phyloP scores from a whole-genome alignment of 129 eudicot genomes.

The Artemisia argyi region DNA sequence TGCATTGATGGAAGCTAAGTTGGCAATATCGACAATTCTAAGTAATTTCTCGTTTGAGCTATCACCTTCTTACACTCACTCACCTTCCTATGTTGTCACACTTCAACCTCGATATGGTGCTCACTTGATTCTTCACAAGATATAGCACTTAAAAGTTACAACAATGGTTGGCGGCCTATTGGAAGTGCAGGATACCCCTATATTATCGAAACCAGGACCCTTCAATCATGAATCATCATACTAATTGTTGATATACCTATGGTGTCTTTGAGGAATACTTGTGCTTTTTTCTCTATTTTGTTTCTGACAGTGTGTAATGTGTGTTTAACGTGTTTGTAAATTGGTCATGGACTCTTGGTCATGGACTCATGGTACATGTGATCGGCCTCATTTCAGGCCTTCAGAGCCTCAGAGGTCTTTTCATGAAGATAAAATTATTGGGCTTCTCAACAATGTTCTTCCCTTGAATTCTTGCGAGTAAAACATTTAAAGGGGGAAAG shows the following conservation, averaged over 20 bases:
- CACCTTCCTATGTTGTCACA: slow-evolving; percentile 43
- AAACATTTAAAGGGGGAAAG: neutral
- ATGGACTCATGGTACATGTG: slow-evolving; percentile 25
- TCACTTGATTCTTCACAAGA: slow-evolving; percentile 40
- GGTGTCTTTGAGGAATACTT: slow-evolving; percentile 18
- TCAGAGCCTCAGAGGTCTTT: slow-evolving; percentile 8
- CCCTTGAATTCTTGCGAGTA: neutral
- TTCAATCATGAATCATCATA: neutral
- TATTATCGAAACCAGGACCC: neutral
- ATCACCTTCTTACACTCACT: slow-evolving; percentile 60
- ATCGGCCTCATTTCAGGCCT: neutral
- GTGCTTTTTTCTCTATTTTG: neutral
- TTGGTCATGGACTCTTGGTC: no score
- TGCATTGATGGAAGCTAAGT: slow-evolving; percentile 58
- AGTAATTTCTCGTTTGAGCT: slow-evolving; percentile 47
- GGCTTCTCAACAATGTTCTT: neutral
- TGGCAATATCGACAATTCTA: slow-evolving; percentile 47
- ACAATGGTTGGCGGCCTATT: neutral
- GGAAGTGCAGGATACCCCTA: neutral
- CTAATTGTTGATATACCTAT: neutral
- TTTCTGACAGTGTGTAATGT: slow-evolving; percentile 7
- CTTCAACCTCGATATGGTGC: slow-evolving; percentile 59
- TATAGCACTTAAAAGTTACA: slow-evolving; percentile 12
- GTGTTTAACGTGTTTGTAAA: slow-evolving; percentile 18
- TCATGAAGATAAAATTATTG: neutral